Conservation (phyloP, 2,329 filamentous ascomycete genomes). For the Cadophora sp. region DNA sequence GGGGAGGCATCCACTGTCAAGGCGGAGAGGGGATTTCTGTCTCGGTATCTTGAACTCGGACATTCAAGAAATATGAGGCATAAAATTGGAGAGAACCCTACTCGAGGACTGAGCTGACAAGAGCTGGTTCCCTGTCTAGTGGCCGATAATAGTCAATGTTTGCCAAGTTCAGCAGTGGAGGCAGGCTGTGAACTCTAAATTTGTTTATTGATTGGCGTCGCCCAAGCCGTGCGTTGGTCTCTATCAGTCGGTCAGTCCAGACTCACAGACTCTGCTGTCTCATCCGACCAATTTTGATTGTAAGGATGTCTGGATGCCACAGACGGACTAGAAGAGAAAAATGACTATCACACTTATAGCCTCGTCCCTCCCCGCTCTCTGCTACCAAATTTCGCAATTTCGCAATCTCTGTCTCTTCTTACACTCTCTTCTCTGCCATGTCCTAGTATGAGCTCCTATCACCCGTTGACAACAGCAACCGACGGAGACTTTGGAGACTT, state of each 20-base stretch:
- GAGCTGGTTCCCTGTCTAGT: conserved; percentile 7
- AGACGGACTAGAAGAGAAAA: neutral
- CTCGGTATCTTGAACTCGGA: conserved; percentile 7
- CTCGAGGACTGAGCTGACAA: neutral
- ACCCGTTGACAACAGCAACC: conserved; percentile 12
- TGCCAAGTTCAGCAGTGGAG: conserved; percentile 4
- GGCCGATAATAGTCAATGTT: neutral
- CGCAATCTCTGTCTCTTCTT: conserved; percentile 6
- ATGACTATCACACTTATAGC: conserved; percentile 8
- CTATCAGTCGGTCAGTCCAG: neutral
- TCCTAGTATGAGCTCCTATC: conserved; percentile 10
- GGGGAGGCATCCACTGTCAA: conserved; percentile 5
- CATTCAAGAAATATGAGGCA: neutral
- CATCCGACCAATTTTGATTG: conserved; percentile 3
- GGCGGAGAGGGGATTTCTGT: conserved; percentile 1
- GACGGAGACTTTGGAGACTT: conserved; percentile 24
- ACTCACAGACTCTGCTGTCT: conserved; percentile 7
- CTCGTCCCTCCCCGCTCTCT: conserved; percentile 3
- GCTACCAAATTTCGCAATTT: conserved; percentile 6
- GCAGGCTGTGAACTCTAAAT: neutral
- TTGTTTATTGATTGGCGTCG: conserved; percentile 11
- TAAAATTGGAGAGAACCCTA: conserved; percentile 4
- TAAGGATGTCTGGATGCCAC: neutral
- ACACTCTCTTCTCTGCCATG: neutral
- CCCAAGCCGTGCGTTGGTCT: neutral